Base-by-base conservation (phyloP, 2,329 filamentous ascomycete species). In the Xylariaceae sp. region DNA sequence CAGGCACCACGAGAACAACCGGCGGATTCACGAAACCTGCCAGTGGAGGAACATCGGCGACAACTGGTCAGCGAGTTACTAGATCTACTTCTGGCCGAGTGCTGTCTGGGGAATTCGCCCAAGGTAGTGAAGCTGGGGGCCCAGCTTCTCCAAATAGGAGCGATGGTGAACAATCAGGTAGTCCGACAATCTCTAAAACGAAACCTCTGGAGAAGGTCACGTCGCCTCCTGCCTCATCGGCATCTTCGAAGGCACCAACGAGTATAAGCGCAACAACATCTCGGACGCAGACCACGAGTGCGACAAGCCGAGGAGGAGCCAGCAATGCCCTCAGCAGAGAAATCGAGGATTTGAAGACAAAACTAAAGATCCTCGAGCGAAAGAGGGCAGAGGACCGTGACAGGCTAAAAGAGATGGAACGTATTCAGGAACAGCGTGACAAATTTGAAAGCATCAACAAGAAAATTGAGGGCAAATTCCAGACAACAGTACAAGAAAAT, bases 391-490 rank as follows among this genome's bases (percentile, higher is more conserved):
- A 97, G 64, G 91, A 96, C 69, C 84, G 91, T 17, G 92, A 97
- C 67, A 90, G 90, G 70, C 74, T 96, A 55, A 92, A 93, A 70
- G 82, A 81, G 10, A 74, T 96, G 52, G 89, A 96, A 58, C 86
- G 88, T 65, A 75, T 92, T 13, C 87, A 92, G 70, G 80, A 83
- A 15, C 90, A 95, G 68, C 82, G 86, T 34, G 89, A 93, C 69
- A 88, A 88, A 65, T 92, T 89, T 63, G 89, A 96, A 72, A 80
- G 75, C 4, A 91, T 97, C 64, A 92, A 97, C 53, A 89, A 96
- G 70, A 97, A 95, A 68, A 77, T 99, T 51, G 91, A 97, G 71
- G 81, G 85, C 45, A 97, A 97, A 73, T 92, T 91, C 64, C 90
- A 95, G 69, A 85, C 89, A 0, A 88, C 93, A 59, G 88, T 92